phyloP scores from a whole-genome alignment of 116 monocot species.

The Trichopus zeylanicus region DNA sequence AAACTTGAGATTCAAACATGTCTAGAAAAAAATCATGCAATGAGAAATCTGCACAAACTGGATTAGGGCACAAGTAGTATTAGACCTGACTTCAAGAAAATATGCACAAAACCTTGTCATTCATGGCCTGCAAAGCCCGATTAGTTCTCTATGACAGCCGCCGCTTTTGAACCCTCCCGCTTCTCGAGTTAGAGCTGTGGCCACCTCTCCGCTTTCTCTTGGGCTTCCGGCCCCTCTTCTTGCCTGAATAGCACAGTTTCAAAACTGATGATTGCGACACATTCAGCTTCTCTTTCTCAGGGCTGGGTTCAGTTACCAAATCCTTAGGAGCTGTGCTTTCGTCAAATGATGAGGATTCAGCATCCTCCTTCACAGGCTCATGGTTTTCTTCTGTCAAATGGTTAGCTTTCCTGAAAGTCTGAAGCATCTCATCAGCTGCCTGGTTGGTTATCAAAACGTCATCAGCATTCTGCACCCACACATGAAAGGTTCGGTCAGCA shows the following conservation, averaged over 20 bases:
- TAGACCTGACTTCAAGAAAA: too few species aligned
- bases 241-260: slow-evolving; percentile 25
- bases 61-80: too few species aligned
- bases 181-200: background rate
- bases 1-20: too few species aligned
- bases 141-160: background rate
- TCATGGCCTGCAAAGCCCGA: too few species aligned
- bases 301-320: slow-evolving; percentile 12
- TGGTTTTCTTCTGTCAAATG: slow-evolving; percentile 21
- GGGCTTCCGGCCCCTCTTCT: slow-evolving; percentile 34
- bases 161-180: background rate
- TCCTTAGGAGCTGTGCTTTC: slow-evolving; percentile 16
- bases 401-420: slow-evolving; percentile 37
- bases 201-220: slow-evolving; percentile 26
- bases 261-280: slow-evolving; percentile 3
- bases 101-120: too few species aligned
- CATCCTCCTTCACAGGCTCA: slow-evolving; percentile 21
- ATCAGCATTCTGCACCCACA: slow-evolving; percentile 40
- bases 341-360: slow-evolving; percentile 16
- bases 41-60: too few species aligned
- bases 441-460: slow-evolving; percentile 72
- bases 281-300: slow-evolving; percentile 3
- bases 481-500: background rate
- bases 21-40: too few species aligned
- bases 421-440: slow-evolving; percentile 41